Conservation (phyloP, 805 yeast genomes). For the Wickerhamiella vanderwaltii region DNA sequence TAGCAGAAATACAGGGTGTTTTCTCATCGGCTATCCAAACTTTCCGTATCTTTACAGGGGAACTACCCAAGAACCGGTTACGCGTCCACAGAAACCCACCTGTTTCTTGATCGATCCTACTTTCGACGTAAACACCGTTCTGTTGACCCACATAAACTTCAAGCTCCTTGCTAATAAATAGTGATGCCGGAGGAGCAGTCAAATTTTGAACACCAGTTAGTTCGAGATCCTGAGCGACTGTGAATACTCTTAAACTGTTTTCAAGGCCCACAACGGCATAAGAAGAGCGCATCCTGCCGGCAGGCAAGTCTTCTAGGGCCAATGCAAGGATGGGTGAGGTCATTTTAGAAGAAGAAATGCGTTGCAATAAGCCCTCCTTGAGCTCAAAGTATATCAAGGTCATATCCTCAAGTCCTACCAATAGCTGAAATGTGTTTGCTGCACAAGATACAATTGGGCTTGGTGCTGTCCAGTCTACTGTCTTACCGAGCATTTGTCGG, state of each 20-base stretch:
- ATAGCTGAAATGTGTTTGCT: slow-evolving; percentile 55
- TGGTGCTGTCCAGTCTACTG: slow-evolving; percentile 73
- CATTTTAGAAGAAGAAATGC: slow-evolving; percentile 45
- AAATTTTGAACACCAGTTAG: slow-evolving; percentile 53
- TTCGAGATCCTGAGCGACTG: slow-evolving; percentile 50
- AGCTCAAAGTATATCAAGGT: slow-evolving; percentile 76
- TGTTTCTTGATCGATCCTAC: slow-evolving; percentile 42
- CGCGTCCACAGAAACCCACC: slow-evolving; percentile 57
- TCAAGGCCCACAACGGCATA: slow-evolving; percentile 66
- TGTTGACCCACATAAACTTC: slow-evolving; percentile 65
- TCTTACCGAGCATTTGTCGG: slow-evolving; percentile 38
- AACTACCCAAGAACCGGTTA: slow-evolving; percentile 61
- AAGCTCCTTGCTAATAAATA: slow-evolving; percentile 25
- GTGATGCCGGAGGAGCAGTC: slow-evolving; percentile 37
- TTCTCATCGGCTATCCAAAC: slow-evolving; percentile 22
- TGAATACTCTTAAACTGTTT: slow-evolving; percentile 53
- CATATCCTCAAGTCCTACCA: slow-evolving; percentile 55
- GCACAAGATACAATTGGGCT: slow-evolving; percentile 48
- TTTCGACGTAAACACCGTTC: slow-evolving; percentile 69
- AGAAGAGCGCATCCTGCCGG: slow-evolving; percentile 38
- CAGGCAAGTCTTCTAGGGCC: slow-evolving; percentile 37
- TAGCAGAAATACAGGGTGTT: slow-evolving; percentile 31
- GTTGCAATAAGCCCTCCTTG: slow-evolving; percentile 58
- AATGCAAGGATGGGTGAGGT: slow-evolving; percentile 22
- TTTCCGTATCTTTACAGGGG: slow-evolving; percentile 41